Percentiles rank a stretch among this genome's conserved stretches.
Evolutionary conservation across 1,284 basidiomycete genomes (phyloP).

Genomic region (Apiotrichum mycotoxinovorans): DNA sequence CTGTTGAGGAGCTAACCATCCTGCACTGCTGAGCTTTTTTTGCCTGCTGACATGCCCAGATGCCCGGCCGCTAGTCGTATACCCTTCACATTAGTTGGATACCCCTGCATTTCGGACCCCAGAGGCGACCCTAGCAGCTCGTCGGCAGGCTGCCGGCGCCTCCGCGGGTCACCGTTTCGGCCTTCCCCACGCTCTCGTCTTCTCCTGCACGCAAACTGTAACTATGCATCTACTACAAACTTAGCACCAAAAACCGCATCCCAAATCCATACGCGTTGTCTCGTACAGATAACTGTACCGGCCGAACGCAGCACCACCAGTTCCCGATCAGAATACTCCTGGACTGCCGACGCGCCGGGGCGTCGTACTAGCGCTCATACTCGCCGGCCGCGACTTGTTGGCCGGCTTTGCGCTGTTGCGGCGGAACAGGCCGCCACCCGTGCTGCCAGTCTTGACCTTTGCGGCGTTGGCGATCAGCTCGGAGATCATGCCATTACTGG

Average conservation of each 20-base stretch:
- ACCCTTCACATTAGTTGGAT: slow-evolving; percentile 11
- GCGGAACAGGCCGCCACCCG: slow-evolving; percentile 40
- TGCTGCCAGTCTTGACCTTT: slow-evolving; percentile 37
- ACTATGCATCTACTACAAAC: slow-evolving; percentile 11
- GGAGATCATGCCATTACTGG: slow-evolving; percentile 51
- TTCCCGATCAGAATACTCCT: not conserved
- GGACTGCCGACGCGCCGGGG: slow-evolving; percentile 12
- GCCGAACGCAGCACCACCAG: too few relatives aligned
- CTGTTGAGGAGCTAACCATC: too few relatives aligned
- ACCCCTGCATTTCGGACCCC: slow-evolving; percentile 16
- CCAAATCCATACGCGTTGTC: not conserved
- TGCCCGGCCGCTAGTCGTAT: slow-evolving; percentile 11
- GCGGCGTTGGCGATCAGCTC: slow-evolving; percentile 50
- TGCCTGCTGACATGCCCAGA: slow-evolving; percentile 6
- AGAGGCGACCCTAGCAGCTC: not conserved
- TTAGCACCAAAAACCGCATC: not conserved
- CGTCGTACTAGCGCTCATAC: slow-evolving; percentile 15
- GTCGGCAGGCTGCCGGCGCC: not conserved
- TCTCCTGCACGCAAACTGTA: slow-evolving; percentile 2
- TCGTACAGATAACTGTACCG: too few relatives aligned
- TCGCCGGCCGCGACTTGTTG: slow-evolving; percentile 5
- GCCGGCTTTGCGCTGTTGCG: slow-evolving; percentile 13
- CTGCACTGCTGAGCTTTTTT: too few relatives aligned
- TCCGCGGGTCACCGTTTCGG: too few relatives aligned
- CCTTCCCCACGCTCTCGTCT: not conserved